phyloP scores from a whole-genome alignment of 2,329 filamentous ascomycete genomes.

The Aspergillus sp. region DNA sequence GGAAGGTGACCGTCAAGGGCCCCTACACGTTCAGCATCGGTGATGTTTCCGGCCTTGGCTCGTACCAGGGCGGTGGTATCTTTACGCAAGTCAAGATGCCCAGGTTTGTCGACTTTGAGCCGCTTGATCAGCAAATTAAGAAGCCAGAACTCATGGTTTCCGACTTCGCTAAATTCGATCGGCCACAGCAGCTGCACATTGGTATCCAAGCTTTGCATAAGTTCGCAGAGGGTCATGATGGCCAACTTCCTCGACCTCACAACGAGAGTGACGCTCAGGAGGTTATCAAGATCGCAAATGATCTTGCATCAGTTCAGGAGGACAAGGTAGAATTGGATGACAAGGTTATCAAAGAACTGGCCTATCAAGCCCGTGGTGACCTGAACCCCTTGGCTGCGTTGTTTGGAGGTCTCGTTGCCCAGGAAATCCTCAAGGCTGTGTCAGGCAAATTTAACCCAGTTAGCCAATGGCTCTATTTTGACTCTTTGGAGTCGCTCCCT shows the following conservation, averaged over 20 bases:
- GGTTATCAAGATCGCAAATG: slow-evolving; percentile 66
- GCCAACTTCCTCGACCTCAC: slow-evolving; percentile 72
- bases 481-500: slow-evolving; percentile 92
- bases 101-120: slow-evolving; percentile 82
- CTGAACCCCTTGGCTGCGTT: slow-evolving; percentile 88
- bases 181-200: slow-evolving; percentile 82
- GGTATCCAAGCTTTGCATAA: slow-evolving; percentile 88
- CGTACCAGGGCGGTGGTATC: slow-evolving; percentile 81
- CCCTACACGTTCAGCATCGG: slow-evolving; percentile 98
- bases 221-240: slow-evolving; percentile 66
- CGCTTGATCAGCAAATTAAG: slow-evolving; percentile 68
- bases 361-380: slow-evolving; percentile 89
- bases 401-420: slow-evolving; percentile 87
- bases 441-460: slow-evolving; percentile 98
- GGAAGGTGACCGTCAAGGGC: slow-evolving; percentile 88
- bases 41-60: slow-evolving; percentile 77
- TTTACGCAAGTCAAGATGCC: slow-evolving; percentile 99
- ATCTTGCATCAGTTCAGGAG: slow-evolving; percentile 58
- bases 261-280: slow-evolving; percentile 76
- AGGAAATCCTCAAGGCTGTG: slow-evolving; percentile 93
- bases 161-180: slow-evolving; percentile 96
- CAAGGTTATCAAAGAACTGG: slow-evolving; percentile 86
- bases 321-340: slow-evolving; percentile 80
- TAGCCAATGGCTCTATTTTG: slow-evolving; percentile 93
- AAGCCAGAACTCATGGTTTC: slow-evolving; percentile 86